These are phyloP conservation scores for Lunularia cruciata DNA, from an alignment of 225 moss, liverwort and hornwort species.

Conservation along the genomic window DNA sequence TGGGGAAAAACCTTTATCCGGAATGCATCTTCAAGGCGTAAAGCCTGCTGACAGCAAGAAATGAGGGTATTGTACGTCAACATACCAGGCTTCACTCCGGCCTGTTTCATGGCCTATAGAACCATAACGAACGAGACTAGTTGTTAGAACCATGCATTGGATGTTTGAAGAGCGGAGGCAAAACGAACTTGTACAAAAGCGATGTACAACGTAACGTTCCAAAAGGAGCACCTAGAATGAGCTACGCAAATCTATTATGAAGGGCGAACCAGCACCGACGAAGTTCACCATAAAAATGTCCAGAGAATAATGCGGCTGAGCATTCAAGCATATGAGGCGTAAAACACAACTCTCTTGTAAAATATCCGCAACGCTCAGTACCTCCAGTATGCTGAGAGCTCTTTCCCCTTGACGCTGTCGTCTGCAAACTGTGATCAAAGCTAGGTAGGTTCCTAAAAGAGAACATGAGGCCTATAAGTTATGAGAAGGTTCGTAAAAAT, in stretches of 20 bases:
- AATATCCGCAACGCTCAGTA: no score
- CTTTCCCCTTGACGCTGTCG: slow-evolving; percentile 82
- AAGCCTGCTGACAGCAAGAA: slow-evolving; percentile 92
- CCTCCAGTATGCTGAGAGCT: slow-evolving; percentile 78
- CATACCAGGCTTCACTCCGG: slow-evolving; percentile 78
- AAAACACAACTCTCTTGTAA: neutral
- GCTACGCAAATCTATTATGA: no score
- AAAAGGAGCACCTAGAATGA: no score
- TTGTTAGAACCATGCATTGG: no score
- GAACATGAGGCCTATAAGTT: neutral
- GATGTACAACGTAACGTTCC: no score
- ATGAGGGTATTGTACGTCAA: slow-evolving; percentile 87
- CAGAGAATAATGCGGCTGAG: neutral
- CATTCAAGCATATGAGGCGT: neutral
- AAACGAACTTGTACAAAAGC: neutral
- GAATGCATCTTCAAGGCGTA: slow-evolving; percentile 85
- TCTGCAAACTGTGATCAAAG: slow-evolving; percentile 86
- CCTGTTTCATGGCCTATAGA: slow-evolving; percentile 82
- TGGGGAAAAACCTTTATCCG: slow-evolving; percentile 60
- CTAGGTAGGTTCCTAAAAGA: slow-evolving; percentile 75
- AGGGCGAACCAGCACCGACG: neutral
- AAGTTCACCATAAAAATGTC: neutral
- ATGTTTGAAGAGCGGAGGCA: neutral
- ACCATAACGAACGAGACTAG: slow-evolving; percentile 23
- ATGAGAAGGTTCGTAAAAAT: no score